A percentile compares a stretch with the other conserved stretches of the same genome.
These are phyloP conservation scores for Ailanthus altissimus DNA, from an alignment of 345 rosid genomes.

Conservation along the genomic window DNA sequence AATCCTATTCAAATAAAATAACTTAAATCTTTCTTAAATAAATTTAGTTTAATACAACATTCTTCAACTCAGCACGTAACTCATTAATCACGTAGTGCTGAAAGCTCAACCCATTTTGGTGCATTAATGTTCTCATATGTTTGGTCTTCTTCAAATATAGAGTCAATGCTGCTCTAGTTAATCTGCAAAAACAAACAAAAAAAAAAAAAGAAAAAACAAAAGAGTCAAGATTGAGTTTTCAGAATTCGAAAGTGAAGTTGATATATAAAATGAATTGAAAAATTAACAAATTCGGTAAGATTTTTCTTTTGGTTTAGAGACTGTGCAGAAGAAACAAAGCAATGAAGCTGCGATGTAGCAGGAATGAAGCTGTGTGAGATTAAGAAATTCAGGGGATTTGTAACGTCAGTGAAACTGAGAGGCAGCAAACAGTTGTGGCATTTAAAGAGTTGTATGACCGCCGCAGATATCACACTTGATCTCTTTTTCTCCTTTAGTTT, in stretches of 20 bases:
- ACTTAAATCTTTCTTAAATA: too few species aligned
- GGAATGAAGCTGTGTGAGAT: neutral
- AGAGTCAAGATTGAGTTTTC: neutral
- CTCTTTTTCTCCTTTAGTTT: too few species aligned
- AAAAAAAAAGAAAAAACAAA: too few species aligned
- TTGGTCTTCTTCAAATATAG: slow-evolving; percentile 26
- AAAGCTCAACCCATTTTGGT: slow-evolving; percentile 37
- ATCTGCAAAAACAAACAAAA: neutral
- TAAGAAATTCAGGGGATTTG: neutral
- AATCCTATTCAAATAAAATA: too few species aligned
- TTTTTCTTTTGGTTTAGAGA: neutral
- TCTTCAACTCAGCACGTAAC: too few species aligned
- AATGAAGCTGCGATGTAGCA: neutral
- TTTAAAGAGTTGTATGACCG: neutral
- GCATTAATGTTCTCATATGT: slow-evolving; percentile 31
- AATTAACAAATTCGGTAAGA: neutral
- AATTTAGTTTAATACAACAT: too few species aligned
- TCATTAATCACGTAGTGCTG: too few species aligned
- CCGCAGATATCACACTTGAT: neutral
- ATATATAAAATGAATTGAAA: neutral
- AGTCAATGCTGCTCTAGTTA: slow-evolving; percentile 31
- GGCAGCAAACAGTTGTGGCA: neutral
- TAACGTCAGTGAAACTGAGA: neutral
- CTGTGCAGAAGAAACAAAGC: neutral
- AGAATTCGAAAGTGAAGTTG: neutral